Evolutionary conservation across 2,329 filamentous ascomycete genomes (phyloP).

Genomic region (Diaporthe sp.): DNA sequence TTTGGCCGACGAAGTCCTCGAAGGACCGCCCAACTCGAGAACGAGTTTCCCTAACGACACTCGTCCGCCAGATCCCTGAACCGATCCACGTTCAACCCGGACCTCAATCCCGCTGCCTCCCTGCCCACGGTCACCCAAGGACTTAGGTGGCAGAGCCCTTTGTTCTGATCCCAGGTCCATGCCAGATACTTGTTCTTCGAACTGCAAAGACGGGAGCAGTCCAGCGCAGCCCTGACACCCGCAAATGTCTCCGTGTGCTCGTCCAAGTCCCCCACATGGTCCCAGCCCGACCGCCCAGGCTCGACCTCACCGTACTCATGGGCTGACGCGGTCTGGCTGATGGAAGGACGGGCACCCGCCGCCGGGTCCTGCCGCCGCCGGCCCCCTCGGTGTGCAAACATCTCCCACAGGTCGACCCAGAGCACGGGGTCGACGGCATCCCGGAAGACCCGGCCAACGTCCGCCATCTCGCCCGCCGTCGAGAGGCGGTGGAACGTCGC

Average conservation of each 20-base stretch:
- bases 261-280: slow-evolving; percentile 65
- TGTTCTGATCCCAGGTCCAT: slow-evolving; percentile 63
- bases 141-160: slow-evolving; percentile 58
- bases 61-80: slow-evolving; percentile 28
- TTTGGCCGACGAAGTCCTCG: not conserved
- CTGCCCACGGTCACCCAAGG: slow-evolving; percentile 66
- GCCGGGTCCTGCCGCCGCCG: not conserved
- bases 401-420: slow-evolving; percentile 65
- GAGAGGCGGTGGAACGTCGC: slow-evolving; percentile 68
- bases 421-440: slow-evolving; percentile 56
- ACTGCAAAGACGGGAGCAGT: slow-evolving; percentile 61
- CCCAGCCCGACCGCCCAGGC: slow-evolving; percentile 56
- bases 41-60: slow-evolving; percentile 29
- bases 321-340: slow-evolving; percentile 49
- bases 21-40: not conserved
- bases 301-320: slow-evolving; percentile 51
- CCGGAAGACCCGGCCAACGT: slow-evolving; percentile 58
- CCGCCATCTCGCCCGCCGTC: slow-evolving; percentile 59
- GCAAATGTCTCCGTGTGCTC: slow-evolving; percentile 56
- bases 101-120: slow-evolving; percentile 50
- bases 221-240: slow-evolving; percentile 54
- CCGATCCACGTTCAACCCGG: slow-evolving; percentile 53
- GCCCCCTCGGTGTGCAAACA: slow-evolving; percentile 52
- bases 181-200: slow-evolving; percentile 57
- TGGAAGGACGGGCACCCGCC: not conserved